Evolutionary conservation across 2,329 filamentous ascomycete genomes (phyloP), one percentile per base, ranked within the genome.

Genomic region (Fusarium hainanense): DNA sequence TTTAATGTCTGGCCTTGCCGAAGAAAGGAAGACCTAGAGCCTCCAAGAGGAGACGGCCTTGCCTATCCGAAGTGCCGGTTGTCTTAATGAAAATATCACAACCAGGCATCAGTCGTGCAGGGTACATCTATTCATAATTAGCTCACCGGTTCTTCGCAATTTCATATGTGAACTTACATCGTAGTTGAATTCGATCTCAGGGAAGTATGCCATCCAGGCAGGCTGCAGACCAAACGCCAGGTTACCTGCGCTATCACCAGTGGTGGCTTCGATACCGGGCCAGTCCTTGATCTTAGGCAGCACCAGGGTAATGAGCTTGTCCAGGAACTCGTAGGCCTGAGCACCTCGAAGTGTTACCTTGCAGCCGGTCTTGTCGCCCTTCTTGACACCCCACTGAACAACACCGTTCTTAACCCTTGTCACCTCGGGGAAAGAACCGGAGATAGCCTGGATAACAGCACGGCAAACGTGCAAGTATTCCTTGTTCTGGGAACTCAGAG

Each of bases 241-340:
- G 79, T 98, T 98, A 40, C 96, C 96, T 66, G 91, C 91, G 76
- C 89, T 90, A 79, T 99, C 96, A 76, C 96, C 96, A 41, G 93
- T 93, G 44, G 76, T 79, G 63, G 80, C 85, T 71, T 81, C 77
- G 58, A 89, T 76, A 21, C 96, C 96, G 58, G 88, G 89, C 92
- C 93, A 99, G 74, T 99, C 96, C 85, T 98, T 99, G 81, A 99
- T 97, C 77, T 90, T 92, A 41, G 96, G 96, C 78, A 98, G 86
- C 8, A 99, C 94, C 11, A 98, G 85, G 78, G 97, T 93, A 58
- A 98, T 85, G 72, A 94, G 85, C 83, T 97, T 97, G 76, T 95
- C 92, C 46, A 99, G 78, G 79, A 99, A 98, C 79, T 98, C 91
- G 68, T 93, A 92, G 75, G 97, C 96, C 63, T 91, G 87, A 78